Evolutionary conservation across 352 stramenopile species (phyloP), one percentile per base, ranked within the genome.

Genomic region (Globisporangium echinulatum): DNA sequence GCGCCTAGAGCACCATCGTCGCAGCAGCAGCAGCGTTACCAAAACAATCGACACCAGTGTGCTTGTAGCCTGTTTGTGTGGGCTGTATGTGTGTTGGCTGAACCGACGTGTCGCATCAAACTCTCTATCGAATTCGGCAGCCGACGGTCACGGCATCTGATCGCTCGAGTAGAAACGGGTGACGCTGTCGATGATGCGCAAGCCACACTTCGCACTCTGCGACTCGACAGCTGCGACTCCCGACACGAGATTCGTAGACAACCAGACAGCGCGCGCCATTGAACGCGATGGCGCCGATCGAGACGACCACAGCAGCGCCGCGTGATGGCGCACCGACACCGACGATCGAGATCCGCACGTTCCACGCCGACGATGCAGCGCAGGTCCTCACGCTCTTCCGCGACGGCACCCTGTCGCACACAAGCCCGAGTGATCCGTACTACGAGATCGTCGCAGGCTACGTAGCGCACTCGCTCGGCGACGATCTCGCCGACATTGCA

Each of bases 401-500:
- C 10, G 37, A 59, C 4, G 60, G 65, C 3, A 52, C 67, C 38
- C 37, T 62, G 14, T 38, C 36, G 39, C 64, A 70, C 53, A 57
- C 55, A 4, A 14, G 61, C 10, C 3, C 9, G 49, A 59, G 49
- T n/a, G 13, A 49, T 13, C 36, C 54, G 9, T 17, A 54, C 15
- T 33, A 66, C 56, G 5, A 49, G 7, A 37, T 72, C 37, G 70
- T 62, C 52, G 37, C 47, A 1, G 47, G 59, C 40, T 67, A 70
- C 58, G 49, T 77, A 7, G 36, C 61, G 50, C 48, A 63, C 37
- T 65, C 53, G 49, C 14, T 82, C 19, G 56, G 65, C 7, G 57
- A 49, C 44, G 72, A 81, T 36, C 50, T 81, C 38, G 60, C 64
- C 3, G 67, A 78, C 44, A 62, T 81, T n/a, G 51, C 70, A 7